Conservation (phyloP, 345 rosid genomes). For the Eucalyptus marginata region DNA sequence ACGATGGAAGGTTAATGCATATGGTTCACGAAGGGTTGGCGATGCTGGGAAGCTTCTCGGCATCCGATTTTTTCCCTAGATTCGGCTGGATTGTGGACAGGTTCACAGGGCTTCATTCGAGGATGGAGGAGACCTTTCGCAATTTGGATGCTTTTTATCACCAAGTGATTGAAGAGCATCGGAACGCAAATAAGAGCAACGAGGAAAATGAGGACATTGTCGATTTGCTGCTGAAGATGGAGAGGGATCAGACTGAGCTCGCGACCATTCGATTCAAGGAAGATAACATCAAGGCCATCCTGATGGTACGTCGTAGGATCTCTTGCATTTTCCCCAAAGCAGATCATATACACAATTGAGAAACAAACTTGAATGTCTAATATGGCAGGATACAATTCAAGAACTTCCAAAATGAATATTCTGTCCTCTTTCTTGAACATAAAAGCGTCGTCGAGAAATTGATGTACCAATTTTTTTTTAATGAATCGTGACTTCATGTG, state of each 20-base stretch:
- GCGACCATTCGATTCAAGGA: not conserved
- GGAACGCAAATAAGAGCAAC: not conserved
- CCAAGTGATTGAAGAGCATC: not conserved
- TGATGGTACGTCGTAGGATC: not conserved
- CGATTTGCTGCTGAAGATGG: constrained; percentile 4
- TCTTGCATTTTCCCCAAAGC: not conserved
- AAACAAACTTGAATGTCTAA: not conserved
- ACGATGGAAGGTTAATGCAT: not conserved
- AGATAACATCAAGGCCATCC: constrained; percentile 1
- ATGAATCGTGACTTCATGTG: not conserved
- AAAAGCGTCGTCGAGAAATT: not conserved
- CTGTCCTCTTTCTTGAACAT: not conserved
- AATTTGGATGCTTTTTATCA: not conserved
- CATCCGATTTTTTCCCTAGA: constrained; percentile 5
- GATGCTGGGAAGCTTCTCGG: not conserved
- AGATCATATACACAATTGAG: not conserved
- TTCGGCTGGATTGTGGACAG: constrained; percentile 10
- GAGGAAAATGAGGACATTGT: not conserved
- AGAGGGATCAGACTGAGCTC: not conserved
- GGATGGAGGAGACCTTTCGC: not conserved
- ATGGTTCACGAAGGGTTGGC: not conserved
- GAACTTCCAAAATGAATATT: not conserved
- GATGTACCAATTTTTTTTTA: not conserved
- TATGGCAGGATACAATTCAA: not conserved
- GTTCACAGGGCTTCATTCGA: not conserved